Evolutionary conservation across 2,329 filamentous ascomycete genomes (phyloP), one percentile per base, ranked within the genome.

Genomic region (Pleomassaria siparia): DNA sequence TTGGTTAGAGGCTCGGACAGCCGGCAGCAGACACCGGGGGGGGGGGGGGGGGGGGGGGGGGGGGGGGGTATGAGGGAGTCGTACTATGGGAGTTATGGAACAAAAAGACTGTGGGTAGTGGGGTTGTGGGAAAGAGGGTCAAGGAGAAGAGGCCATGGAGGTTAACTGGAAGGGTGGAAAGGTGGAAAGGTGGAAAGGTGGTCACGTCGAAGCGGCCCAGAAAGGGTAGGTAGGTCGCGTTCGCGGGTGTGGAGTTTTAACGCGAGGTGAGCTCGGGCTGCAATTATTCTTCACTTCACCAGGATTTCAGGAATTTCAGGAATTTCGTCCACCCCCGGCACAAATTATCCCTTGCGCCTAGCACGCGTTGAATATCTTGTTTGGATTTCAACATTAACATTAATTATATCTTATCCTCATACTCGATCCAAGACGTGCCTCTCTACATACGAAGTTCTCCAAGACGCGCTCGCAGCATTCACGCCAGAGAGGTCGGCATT

Each of bases 101-200:
- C n/a, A n/a, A 42, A 36, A 29, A 47, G 48, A 56, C 44, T 45
- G 40, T 45, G 42, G 51, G 25, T 33, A 12, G 2, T 5, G 49
- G 49, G 46, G 51, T 57, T 50, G 36, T 46, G 45, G 50, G 49
- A 53, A 46, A 53, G 49, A 53, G 44, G 61, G 62, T 66, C 59
- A 67, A 43, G 46, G 48, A 49, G 47, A 62, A 58, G 56, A 56
- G 63, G 67, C 65, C 67, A 68, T 70, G 60, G n/a, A 63, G 62
- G 59, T 61, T 58, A 60, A 64, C 62, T 64, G 59, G 56, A 53
- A 60, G 54, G 56, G 55, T 54, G 60, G 51, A 58, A n/a, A n/a
- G n/a, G n/a, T n/a, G n/a, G n/a, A n/a, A n/a, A n/a, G n/a, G n/a
- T n/a, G n/a, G n/a, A n/a, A n/a, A n/a, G 57, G 53, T 35, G 50